Evolutionary conservation across 1,139 yeast genomes (phyloP), one percentile per base, ranked within the genome.

Genomic region (Geotrichum candidum): DNA sequence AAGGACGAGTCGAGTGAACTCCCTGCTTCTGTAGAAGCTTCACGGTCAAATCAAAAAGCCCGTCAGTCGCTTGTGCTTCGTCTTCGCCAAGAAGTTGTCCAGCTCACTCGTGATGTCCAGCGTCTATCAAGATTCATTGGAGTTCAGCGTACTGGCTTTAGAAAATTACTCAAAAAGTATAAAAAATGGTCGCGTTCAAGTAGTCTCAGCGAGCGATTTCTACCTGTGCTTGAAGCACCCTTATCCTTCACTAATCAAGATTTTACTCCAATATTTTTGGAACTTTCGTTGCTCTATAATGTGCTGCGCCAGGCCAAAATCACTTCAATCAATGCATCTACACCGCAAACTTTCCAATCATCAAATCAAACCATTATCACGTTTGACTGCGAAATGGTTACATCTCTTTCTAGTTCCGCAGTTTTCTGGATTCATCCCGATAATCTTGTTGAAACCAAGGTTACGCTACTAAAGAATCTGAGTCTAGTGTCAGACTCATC

Each of bases 151-250:
- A 85, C 91, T 3, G 97, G 96, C 4, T 78, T 89, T 57, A 80
- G 88, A 66, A 92, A 92, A 74, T 81, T 91, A 61, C 79, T 90
- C 68, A 91, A 91, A 75, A 90, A 91, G 73, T 87, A 88, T 71
- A 70, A 82, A 55, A 90, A 89, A 71, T 85, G 90, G 77, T 84
- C 80, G 29, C 73, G 74, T 11, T 76, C 76, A 25, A 66, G 68
- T 54, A 64, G 66, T 62, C 70, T 74, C 46, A 70, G 75, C 2
- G 66, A 68, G 31, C 66, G 68, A 38, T 76, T 76, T 63, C 68
- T 76, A 25, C 72, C 73, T 0, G 63, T 68, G 3, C 67, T 81
- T 35, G 74, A 74, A 68, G 65, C 73, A 48, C 72, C 77, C 65
- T 73, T 76, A 46, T 85, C 95, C 0, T 88, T 90, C 69, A 80